These are phyloP conservation scores for Cyamopsis tetragonoloba DNA, from an alignment of 306 rosid species.

Conservation along the genomic window DNA sequence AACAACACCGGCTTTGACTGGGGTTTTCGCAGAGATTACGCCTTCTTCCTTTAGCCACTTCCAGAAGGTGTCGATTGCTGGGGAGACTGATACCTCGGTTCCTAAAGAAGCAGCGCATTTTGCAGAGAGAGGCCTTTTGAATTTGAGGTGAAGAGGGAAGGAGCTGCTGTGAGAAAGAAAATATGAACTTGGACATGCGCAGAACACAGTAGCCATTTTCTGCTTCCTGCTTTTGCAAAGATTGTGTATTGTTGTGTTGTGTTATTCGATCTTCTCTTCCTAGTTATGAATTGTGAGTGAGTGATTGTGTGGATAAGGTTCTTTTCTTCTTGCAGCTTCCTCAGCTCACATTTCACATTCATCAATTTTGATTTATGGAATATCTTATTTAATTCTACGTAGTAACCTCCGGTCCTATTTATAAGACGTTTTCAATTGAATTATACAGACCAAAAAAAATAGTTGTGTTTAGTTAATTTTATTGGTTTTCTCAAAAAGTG, in stretches of 20 bases:
- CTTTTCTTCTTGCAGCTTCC: not conserved
- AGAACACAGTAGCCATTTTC: slow-evolving; percentile 36
- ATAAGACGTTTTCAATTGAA: no score
- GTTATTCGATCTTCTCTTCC: slow-evolving; percentile 3
- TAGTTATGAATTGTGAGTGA: no score
- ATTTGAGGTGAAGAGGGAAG: slow-evolving; percentile 23
- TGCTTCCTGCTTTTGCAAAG: not conserved
- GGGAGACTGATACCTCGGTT: slow-evolving; percentile 54
- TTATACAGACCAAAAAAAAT: no score
- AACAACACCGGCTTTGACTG: slow-evolving; percentile 67
- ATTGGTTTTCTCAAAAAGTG: no score
- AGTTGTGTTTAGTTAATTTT: no score
- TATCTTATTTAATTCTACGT: no score
- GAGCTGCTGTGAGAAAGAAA: slow-evolving; percentile 26
- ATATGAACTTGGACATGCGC: slow-evolving; percentile 32
- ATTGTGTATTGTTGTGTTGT: not conserved
- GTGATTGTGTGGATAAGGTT: slow-evolving; percentile 36
- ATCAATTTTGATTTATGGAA: not conserved
- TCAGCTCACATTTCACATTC: not conserved
- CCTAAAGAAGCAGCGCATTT: slow-evolving; percentile 41
- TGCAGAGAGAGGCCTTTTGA: slow-evolving; percentile 24
- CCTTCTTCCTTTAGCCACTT: slow-evolving; percentile 83
- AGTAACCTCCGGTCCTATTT: no score
- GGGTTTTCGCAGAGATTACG: slow-evolving; percentile 64
- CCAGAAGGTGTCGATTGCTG: slow-evolving; percentile 74